phyloP scores from a whole-genome alignment of 139 green algal species.

The Mesotaenium endlicherianum region DNA sequence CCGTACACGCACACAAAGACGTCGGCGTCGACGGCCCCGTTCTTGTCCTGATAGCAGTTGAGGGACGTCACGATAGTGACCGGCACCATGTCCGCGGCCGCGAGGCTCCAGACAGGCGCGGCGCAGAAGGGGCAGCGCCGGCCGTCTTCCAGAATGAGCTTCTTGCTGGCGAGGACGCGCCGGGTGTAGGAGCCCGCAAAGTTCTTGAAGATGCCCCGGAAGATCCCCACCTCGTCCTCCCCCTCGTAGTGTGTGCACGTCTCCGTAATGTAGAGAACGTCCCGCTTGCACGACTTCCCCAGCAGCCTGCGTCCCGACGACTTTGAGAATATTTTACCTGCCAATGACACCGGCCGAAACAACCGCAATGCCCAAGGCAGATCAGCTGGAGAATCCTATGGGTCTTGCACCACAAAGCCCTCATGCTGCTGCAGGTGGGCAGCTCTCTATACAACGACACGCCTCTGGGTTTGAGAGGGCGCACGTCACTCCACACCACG shows the following conservation, averaged over 20 bases:
- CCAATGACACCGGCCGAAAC: not conserved
- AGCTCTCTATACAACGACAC: too few relatives aligned
- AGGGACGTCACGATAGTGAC: not conserved
- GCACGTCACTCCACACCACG: too few relatives aligned
- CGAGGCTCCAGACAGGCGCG: not conserved
- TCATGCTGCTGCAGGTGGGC: too few relatives aligned
- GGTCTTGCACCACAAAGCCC: too few relatives aligned
- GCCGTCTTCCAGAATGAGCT: not conserved
- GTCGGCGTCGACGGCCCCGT: not conserved
- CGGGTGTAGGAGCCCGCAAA: not conserved
- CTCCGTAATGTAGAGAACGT: slow-evolving; percentile 9
- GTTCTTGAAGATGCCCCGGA: slow-evolving; percentile 1
- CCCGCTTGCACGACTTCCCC: not conserved
- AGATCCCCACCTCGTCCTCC: not conserved
- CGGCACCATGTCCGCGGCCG: not conserved
- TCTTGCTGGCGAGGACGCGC: not conserved
- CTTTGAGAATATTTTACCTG: slow-evolving; percentile 21
- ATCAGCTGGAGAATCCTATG: too few relatives aligned
- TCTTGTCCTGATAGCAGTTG: not conserved
- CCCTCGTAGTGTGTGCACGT: not conserved
- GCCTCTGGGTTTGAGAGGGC: too few relatives aligned
- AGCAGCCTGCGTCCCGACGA: not conserved
- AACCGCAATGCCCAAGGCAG: too few relatives aligned
- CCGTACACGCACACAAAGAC: not conserved
- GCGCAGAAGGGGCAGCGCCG: not conserved